Conservation (phyloP, 2,329 filamentous ascomycete genomes). For the Fonsecaea monophora region DNA sequence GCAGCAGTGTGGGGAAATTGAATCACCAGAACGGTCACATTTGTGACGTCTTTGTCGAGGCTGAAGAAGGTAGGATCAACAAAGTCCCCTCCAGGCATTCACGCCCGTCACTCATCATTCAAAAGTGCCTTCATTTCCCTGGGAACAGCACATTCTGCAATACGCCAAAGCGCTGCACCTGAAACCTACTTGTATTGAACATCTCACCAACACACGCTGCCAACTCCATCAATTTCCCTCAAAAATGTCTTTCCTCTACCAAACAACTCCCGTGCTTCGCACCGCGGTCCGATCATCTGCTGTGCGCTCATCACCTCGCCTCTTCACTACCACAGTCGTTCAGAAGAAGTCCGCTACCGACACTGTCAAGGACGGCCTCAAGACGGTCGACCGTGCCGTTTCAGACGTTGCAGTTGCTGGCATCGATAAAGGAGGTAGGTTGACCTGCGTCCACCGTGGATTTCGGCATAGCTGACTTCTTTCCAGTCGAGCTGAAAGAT, state of each 20-base stretch:
- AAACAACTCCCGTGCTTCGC: slow-evolving; percentile 42
- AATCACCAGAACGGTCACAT: slow-evolving; percentile 6
- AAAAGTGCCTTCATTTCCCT: slow-evolving; percentile 12
- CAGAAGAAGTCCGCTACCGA: slow-evolving; percentile 61
- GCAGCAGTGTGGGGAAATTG: slow-evolving; percentile 14
- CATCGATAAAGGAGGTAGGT: slow-evolving; percentile 68
- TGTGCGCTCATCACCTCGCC: slow-evolving; percentile 35
- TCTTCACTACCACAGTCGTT: slow-evolving; percentile 60
- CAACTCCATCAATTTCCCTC: neutral
- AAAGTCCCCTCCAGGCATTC: slow-evolving; percentile 8
- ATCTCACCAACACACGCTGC: neutral
- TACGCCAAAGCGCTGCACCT: neutral
- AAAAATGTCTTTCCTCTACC: slow-evolving; percentile 49
- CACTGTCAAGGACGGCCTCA: slow-evolving; percentile 63
- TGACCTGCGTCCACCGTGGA: neutral
- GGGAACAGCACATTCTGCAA: neutral
- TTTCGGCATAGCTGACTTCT: slow-evolving; percentile 15
- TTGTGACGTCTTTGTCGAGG: slow-evolving; percentile 28
- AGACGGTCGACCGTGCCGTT: slow-evolving; percentile 63
- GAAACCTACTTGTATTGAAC: neutral
- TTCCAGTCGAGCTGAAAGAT: slow-evolving; percentile 59
- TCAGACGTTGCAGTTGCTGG: slow-evolving; percentile 65
- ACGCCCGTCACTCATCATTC: slow-evolving; percentile 5
- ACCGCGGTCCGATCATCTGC: slow-evolving; percentile 35
- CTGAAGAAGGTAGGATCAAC: slow-evolving; percentile 14